Conservation (phyloP, 768 basidiomycete genomes). For the Wakefieldia striispora region DNA sequence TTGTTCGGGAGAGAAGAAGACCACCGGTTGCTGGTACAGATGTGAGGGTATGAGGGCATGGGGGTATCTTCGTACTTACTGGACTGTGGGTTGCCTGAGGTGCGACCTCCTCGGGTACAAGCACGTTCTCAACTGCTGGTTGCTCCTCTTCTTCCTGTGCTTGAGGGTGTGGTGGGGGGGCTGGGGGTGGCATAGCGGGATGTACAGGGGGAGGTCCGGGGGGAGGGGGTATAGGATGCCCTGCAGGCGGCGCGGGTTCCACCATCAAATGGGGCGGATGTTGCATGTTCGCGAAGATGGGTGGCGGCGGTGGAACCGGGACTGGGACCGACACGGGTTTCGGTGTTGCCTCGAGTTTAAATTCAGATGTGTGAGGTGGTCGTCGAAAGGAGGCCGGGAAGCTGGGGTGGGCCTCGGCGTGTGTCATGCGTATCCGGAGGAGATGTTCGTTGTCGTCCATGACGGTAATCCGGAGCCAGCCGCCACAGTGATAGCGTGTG, state of each 20-base stretch:
- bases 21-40: conserved; percentile 17
- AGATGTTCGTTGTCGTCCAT: conserved; percentile 36
- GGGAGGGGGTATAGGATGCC: conserved; percentile 13
- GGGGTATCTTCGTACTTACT: conserved; percentile 7
- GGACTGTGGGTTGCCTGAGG: conserved; percentile 15
- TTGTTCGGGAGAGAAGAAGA: conserved; percentile 33
- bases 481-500: conserved; percentile 34
- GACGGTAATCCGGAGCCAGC: conserved; percentile 36
- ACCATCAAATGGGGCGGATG: conserved; percentile 21
- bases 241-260: conserved; percentile 15
- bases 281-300: conserved; percentile 24
- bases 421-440: conserved; percentile 35
- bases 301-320: conserved; percentile 5
- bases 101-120: conserved; percentile 17
- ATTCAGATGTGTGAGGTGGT: conserved; percentile 33
- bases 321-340: conserved; percentile 21
- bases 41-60: neutral
- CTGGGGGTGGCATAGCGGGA: conserved; percentile 10
- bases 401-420: conserved; percentile 33
- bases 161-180: conserved; percentile 4
- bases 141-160: conserved; percentile 18
- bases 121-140: conserved; percentile 11
- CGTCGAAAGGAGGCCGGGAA: conserved; percentile 34
- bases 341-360: conserved; percentile 30
- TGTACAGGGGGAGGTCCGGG: conserved; percentile 8